A percentile compares a stretch with the other conserved stretches of the same genome.
Evolutionary conservation across 345 rosid species (phyloP).

Genomic region (Camelina hispida): DNA sequence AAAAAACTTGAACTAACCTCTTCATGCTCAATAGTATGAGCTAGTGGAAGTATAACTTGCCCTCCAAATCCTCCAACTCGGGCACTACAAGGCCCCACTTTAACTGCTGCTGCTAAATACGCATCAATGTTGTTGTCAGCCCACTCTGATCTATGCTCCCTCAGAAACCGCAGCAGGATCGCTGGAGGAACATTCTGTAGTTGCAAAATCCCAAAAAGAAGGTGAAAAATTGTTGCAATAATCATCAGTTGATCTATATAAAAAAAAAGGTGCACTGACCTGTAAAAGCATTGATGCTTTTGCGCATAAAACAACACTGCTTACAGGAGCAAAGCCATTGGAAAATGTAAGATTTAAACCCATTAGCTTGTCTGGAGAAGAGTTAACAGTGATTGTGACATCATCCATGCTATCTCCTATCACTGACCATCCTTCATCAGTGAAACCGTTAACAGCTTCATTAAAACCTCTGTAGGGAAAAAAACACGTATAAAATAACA

Average conservation of each 20-base stretch:
- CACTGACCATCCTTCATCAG: slow-evolving; percentile 97
- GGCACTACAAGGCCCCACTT: slow-evolving; percentile 90
- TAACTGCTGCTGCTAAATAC: slow-evolving; percentile 91
- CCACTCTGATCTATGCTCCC: slow-evolving; percentile 99
- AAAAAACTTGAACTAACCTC: slow-evolving; percentile 62
- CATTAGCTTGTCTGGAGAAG: slow-evolving; percentile 96
- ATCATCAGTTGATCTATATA: slow-evolving; percentile 20
- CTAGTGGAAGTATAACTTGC: slow-evolving; percentile 94
- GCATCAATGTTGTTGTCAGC: slow-evolving; percentile 97
- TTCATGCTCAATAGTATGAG: slow-evolving; percentile 95
- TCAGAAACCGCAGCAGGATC: slow-evolving; percentile 88
- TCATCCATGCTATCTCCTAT: slow-evolving; percentile 97
- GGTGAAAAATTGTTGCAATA: slow-evolving; percentile 15
- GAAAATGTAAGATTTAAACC: slow-evolving; percentile 80
- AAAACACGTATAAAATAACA: slow-evolving; percentile 24
- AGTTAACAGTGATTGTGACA: slow-evolving; percentile 89
- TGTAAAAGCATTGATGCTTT: slow-evolving; percentile 99
- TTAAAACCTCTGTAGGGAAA: slow-evolving; percentile 80
- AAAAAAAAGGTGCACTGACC: slow-evolving; percentile 48
- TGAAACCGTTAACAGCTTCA: slow-evolving; percentile 93
- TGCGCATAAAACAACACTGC: slow-evolving; percentile 85
- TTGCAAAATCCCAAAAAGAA: background rate
- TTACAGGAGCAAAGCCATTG: slow-evolving; percentile 86
- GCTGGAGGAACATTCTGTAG: slow-evolving; percentile 97
- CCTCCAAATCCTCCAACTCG: slow-evolving; percentile 88